Conservation (phyloP, 441 rosid species). For the Populus trichocarpa region DNA sequence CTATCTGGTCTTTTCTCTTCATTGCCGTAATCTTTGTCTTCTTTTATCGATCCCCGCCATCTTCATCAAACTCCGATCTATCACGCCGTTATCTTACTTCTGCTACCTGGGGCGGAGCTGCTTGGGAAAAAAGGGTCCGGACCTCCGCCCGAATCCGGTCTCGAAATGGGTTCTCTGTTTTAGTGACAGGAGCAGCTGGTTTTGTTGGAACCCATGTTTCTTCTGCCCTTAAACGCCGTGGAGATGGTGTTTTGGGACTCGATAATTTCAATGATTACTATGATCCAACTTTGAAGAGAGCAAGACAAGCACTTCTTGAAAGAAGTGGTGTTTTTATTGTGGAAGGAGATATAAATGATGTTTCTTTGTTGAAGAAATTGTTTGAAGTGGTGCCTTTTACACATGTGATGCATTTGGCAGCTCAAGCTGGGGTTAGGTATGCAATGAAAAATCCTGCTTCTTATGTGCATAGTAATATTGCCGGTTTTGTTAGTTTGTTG, state of each 20-base stretch:
- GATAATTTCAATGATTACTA: constrained; percentile 94
- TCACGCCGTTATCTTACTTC: constrained; percentile 79
- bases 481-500: constrained; percentile 81
- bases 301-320: constrained; percentile 80
- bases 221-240: constrained; percentile 79
- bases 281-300: constrained; percentile 79
- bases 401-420: constrained; percentile 96
- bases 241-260: constrained; percentile 86
- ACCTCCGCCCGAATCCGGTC: constrained; percentile 71
- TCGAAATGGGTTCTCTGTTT: constrained; percentile 60
- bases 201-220: constrained; percentile 96
- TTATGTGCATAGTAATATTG: constrained; percentile 92
- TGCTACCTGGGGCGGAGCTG: constrained; percentile 69
- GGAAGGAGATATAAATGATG: constrained; percentile 92
- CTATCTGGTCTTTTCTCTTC: constrained; percentile 77
- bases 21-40: constrained; percentile 65
- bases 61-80: constrained; percentile 42
- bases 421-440: constrained; percentile 98
- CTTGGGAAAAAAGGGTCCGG: constrained; percentile 72
- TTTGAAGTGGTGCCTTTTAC: constrained; percentile 80
- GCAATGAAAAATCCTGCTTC: constrained; percentile 96
- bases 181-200: constrained; percentile 98
- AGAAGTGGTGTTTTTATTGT: constrained; percentile 71
- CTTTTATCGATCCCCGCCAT: constrained; percentile 72
- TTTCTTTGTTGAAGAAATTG: constrained; percentile 58